phyloP scores from a whole-genome alignment of 768 basidiomycete genomes.

The Tulasnella sp. region DNA sequence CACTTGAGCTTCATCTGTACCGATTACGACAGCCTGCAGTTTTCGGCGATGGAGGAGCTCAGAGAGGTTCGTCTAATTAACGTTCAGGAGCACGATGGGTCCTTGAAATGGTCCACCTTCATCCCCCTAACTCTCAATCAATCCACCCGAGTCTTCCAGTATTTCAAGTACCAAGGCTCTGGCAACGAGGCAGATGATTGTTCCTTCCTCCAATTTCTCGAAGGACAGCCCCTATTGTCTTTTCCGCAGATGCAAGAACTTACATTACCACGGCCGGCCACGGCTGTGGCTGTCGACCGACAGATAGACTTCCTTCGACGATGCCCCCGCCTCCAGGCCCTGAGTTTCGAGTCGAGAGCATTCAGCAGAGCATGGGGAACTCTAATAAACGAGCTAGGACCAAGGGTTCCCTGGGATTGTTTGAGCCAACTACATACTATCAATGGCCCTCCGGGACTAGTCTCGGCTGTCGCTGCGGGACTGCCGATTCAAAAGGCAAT shows the following conservation, averaged over 20 bases:
- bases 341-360: not conserved
- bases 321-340: not conserved
- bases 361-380: not conserved
- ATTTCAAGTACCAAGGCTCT: not conserved
- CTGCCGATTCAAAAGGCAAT: not conserved
- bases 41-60: not conserved
- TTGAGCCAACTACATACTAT: not conserved
- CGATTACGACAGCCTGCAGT: not conserved
- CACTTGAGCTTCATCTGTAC: not conserved
- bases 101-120: not conserved
- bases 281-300: not conserved
- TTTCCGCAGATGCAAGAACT: not conserved
- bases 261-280: not conserved
- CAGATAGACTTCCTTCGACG: not conserved
- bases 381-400: too few species aligned
- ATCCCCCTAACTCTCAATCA: not conserved
- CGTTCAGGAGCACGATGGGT: not conserved
- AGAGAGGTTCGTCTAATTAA: not conserved
- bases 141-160: not conserved
- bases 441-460: not conserved
- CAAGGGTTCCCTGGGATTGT: not conserved
- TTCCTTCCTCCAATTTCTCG: not conserved
- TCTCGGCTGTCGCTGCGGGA: not conserved
- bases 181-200: not conserved
- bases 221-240: not conserved